These are phyloP conservation scores for Cyamopsis tetragonoloba DNA, from an alignment of 306 rosid species.

Conservation along the genomic window DNA sequence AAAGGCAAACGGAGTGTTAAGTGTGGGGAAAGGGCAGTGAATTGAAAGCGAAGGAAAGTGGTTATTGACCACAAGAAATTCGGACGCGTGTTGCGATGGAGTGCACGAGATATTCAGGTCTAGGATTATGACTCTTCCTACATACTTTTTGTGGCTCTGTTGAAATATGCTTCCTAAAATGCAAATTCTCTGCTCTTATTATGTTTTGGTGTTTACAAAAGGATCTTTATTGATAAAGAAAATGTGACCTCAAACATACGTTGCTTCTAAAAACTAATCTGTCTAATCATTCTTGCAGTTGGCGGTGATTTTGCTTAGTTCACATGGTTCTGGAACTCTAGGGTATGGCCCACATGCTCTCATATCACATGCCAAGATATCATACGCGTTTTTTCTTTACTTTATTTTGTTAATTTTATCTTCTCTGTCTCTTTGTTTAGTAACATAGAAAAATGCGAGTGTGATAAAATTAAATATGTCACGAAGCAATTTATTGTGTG, in stretches of 20 bases:
- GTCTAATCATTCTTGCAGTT: not conserved
- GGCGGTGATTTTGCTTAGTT: not conserved
- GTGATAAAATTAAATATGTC: not conserved
- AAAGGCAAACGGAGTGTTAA: constrained; percentile 20
- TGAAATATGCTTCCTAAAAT: not conserved
- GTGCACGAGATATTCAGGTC: not conserved
- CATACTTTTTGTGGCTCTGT: not conserved
- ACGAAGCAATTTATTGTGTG: too few species aligned
- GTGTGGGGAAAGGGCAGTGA: not conserved
- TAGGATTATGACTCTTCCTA: not conserved
- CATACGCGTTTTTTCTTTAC: not conserved
- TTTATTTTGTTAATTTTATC: too few species aligned
- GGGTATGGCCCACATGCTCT: constrained; percentile 5
- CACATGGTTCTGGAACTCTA: not conserved
- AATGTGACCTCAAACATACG: not conserved
- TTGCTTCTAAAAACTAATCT: not conserved
- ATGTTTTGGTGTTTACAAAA: not conserved
- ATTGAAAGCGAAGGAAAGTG: not conserved
- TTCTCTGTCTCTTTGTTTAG: not conserved
- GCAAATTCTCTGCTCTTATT: not conserved
- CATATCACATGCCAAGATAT: not conserved
- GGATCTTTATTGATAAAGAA: not conserved
- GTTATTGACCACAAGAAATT: not conserved
- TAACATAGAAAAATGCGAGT: not conserved
- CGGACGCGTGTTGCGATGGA: not conserved